Evolutionary conservation across 805 yeast species (phyloP), one percentile per base, ranked within the genome.

Genomic region (Myxozyma geophila): DNA sequence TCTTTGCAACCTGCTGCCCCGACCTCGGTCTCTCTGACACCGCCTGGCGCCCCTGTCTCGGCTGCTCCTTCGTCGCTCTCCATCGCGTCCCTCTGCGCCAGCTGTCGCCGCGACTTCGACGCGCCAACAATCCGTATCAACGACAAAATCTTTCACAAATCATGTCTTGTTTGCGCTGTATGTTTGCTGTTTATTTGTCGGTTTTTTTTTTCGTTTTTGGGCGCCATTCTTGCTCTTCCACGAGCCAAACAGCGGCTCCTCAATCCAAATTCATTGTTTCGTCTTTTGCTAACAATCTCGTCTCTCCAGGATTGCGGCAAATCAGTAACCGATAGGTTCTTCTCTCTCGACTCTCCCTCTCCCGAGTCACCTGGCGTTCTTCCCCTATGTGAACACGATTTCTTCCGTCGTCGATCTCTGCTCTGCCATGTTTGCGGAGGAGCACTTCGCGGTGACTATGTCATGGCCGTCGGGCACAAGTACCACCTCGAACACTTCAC

Each of bases 401-500:
- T 92, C 75, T 95, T 95, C 79, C 86, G 84, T 73, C 83, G 96
- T 70, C 83, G 92, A 61, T 89, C 90, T 62, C 81, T 95, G 57
- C 83, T 95, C n/a, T 95, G 99, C 73, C 83, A 82, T 72, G 89
- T 86, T 17, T 95, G 99, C 77, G 85, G 90, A 67, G 84, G 83
- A 33, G 96, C 97, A 3, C 80, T 96, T 56, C 79, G 97, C 70
- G 98, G 98, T 0, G 89, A 96, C 1, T 93, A 93, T 76, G 92
- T 92, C 63, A 92, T 97, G 0, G 98, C 98, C 0, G 83, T 92
- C 71, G 96, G 96, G 12, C 85, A 87, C 70, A 89, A 93, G 72
- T 95, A 91, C 75, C 98, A 95, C 72, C 87, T 93, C 58, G 97
- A 95, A 70, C 99, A 95, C 76, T 95, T 96, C 76, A 89, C 90